Percentiles rank a stretch among this genome's conserved stretches.
phyloP scores from a whole-genome alignment of 805 yeast genomes.

The Wickerhamomyces chambardii region DNA sequence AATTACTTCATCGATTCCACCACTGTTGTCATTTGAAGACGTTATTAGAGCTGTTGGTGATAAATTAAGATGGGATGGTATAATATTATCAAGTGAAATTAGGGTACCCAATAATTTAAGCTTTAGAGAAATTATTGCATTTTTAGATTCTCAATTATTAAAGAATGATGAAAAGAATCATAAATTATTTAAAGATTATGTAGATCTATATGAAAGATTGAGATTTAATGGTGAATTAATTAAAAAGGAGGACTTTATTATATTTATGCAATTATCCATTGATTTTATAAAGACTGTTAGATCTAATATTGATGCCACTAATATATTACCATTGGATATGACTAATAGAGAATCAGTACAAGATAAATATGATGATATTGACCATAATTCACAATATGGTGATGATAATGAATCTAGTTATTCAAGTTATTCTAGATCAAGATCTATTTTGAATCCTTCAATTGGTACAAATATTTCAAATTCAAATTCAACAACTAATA shows the following conservation, averaged over 20 bases:
- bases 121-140: slow-evolving; percentile 31
- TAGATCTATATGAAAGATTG: slow-evolving; percentile 54
- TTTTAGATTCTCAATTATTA: slow-evolving; percentile 18
- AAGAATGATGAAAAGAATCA: slow-evolving; percentile 7
- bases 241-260: slow-evolving; percentile 46
- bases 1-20: slow-evolving; percentile 23
- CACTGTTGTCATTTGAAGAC: slow-evolving; percentile 36
- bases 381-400: not conserved
- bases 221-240: slow-evolving; percentile 60
- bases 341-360: too few relatives aligned
- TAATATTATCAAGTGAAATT: slow-evolving; percentile 24
- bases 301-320: slow-evolving; percentile 1
- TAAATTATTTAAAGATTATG: slow-evolving; percentile 21
- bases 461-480: not conserved
- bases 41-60: slow-evolving; percentile 53
- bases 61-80: slow-evolving; percentile 41
- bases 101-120: slow-evolving; percentile 29
- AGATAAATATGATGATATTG: not conserved
- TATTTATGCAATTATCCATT: slow-evolving; percentile 40
- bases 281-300: slow-evolving; percentile 20
- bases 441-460: not conserved
- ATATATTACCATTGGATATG: too few relatives aligned
- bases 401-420: not conserved
- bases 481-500: not conserved
- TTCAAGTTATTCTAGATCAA: not conserved